Base-by-base conservation (phyloP, 176 grass and related monocot genomes). In the Puccinellia tenuiflora region DNA sequence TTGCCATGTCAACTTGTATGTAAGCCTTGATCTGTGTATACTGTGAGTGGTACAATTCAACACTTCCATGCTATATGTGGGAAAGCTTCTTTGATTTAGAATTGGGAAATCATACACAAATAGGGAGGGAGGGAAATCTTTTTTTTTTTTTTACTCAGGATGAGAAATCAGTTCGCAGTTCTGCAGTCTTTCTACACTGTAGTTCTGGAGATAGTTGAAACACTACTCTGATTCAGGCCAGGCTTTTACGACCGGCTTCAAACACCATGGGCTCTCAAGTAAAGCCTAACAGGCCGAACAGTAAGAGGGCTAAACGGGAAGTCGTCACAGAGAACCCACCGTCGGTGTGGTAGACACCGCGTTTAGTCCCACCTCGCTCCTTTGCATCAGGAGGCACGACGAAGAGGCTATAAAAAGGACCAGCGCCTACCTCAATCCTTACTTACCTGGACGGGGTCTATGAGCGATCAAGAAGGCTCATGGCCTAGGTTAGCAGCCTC, bases 371-470 rank as follows among this genome's bases (percentile, higher is more conserved):
- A 15, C 13, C 46, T 56, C n/a, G 68, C 25, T 33, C 0, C 6
- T 66, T 30, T 17, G 3, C 3, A 48, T 20, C 15, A 24, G 43
- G 4, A 80, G 7, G 45, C 47, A 48, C 9, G 5, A 6, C 1
- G 38, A 63, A 16, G 10, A 31, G 43, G 24, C 20, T 66, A 75
- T 14, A 82, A 87, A 82, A 60, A 1, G 12, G 35, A 5, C 0
- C 2, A 0, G 46, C 59, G 25, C 15, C 59, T 7, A 57, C 69
- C 20, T 20, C 15, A 4, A 12, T 2, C 17, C n/a, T 52, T 50
- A 88, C 91, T 93, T 88, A 90, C 85, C 81, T 93, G 66, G 78
- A 88, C 73, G 67, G 77, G 81, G 78, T 88, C 57, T 0, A 83
- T 79, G 85, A 33, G 31, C 0, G 64, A 86, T 80, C 85, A 86